phyloP scores from a whole-genome alignment of 1,284 basidiomycete genomes.

The Singerocomus inundabilis region DNA sequence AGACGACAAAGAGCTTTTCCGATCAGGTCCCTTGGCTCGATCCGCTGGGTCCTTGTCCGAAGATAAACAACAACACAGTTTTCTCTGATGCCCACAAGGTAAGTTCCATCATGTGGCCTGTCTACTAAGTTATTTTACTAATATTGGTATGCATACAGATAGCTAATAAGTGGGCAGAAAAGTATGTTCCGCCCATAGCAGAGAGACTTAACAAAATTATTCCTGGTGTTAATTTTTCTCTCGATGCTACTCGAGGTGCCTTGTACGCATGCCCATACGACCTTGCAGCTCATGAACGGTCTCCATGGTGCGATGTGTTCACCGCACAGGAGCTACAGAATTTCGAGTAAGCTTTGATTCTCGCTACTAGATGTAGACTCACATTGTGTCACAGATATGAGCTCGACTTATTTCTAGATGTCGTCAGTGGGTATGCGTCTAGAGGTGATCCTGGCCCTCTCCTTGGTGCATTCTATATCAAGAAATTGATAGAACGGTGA shows the following conservation, averaged over 20 bases:
- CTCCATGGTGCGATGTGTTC: constrained; percentile 46
- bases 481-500: constrained; percentile 44
- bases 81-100: neutral
- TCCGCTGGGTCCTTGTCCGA: constrained; percentile 13
- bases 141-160: constrained; percentile 16
- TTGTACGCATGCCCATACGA: constrained; percentile 54
- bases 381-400: constrained; percentile 35
- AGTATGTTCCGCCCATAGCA: constrained; percentile 43
- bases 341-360: constrained; percentile 37
- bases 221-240: constrained; percentile 34
- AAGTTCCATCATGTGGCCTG: neutral
- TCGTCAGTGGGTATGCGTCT: constrained; percentile 41
- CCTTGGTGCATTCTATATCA: constrained; percentile 43
- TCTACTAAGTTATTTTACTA: neutral
- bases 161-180: constrained; percentile 36
- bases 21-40: constrained; percentile 38
- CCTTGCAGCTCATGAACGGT: constrained; percentile 36
- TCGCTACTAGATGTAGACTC: too few species aligned
- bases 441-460: too few species aligned
- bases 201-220: constrained; percentile 38
- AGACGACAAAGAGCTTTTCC: constrained; percentile 17
- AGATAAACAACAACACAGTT: too few species aligned
- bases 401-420: constrained; percentile 43
- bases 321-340: constrained; percentile 35
- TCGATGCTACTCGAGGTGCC: constrained; percentile 36